Evolutionary conservation across 2,329 filamentous ascomycete species (phyloP).

Genomic region (Apiospora sp.): DNA sequence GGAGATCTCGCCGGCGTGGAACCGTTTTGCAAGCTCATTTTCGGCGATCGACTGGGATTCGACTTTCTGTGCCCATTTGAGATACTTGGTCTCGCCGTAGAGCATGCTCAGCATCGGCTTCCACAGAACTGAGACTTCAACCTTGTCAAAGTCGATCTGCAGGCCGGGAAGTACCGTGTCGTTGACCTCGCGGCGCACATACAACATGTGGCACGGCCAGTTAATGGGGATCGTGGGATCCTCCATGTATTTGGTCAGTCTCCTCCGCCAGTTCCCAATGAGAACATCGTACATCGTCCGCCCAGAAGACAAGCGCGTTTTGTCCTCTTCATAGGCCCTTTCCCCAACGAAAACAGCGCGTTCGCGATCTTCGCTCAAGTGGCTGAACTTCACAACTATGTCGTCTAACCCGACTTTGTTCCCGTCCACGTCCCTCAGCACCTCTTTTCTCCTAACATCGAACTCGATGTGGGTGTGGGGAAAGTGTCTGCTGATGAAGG

Average conservation of each 20-base stretch:
- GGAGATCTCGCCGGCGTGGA: background rate
- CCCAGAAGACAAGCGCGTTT: background rate
- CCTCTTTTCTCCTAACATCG: background rate
- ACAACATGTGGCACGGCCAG: slow-evolving; percentile 26
- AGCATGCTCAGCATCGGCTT: slow-evolving; percentile 29
- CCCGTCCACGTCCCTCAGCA: background rate
- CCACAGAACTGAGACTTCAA: slow-evolving; percentile 30
- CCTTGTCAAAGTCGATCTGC: slow-evolving; percentile 25
- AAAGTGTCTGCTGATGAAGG: slow-evolving; percentile 24
- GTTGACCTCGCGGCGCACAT: slow-evolving; percentile 29
- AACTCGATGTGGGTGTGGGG: background rate
- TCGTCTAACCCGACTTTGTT: background rate
- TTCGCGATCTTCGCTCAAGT: slow-evolving; percentile 25
- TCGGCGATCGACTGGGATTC: slow-evolving; percentile 21
- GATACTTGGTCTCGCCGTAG: slow-evolving; percentile 31
- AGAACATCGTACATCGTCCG: background rate
- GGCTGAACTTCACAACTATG: background rate
- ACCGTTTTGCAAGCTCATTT: background rate
- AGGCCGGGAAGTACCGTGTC: slow-evolving; percentile 31
- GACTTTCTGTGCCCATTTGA: slow-evolving; percentile 29
- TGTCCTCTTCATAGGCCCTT: slow-evolving; percentile 9
- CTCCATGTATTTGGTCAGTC: background rate
- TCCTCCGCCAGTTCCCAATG: background rate
- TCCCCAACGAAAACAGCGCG: slow-evolving; percentile 21
- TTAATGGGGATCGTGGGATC: background rate